Percentiles rank a stretch among this genome's conserved stretches.
Evolutionary conservation across 2,329 filamentous ascomycete genomes (phyloP).

Genomic region (Ceratocystis cubensis): DNA sequence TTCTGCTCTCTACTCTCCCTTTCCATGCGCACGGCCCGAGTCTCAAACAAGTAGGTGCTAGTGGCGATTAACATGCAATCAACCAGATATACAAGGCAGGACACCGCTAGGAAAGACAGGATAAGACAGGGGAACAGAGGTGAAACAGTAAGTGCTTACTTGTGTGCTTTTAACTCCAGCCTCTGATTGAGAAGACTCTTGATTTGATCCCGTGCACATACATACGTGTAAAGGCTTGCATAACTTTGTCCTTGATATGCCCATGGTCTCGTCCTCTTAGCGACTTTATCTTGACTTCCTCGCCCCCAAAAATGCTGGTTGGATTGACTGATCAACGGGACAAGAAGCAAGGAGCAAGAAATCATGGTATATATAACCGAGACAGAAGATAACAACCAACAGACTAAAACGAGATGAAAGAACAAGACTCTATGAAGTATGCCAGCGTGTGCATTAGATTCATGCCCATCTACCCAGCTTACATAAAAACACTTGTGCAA

Average conservation of each 20-base stretch:
- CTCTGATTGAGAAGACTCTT: not conserved
- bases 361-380: too few relatives aligned
- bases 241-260: too few relatives aligned
- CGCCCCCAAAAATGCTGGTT: not conserved
- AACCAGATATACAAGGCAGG: too few relatives aligned
- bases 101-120: not conserved
- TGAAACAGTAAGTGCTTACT: not conserved
- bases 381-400: not conserved
- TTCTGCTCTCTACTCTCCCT: not conserved
- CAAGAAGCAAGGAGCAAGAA: too few relatives aligned
- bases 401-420: too few relatives aligned
- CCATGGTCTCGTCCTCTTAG: not conserved
- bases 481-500: too few relatives aligned
- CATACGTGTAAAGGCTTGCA: too few relatives aligned
- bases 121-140: not conserved
- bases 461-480: too few relatives aligned
- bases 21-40: not conserved
- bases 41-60: not conserved
- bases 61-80: not conserved
- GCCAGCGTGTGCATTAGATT: too few relatives aligned
- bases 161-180: not conserved
- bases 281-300: not conserved
- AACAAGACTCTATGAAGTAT: too few relatives aligned
- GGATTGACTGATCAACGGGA: too few relatives aligned
- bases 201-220: not conserved